Evolutionary conservation across 768 basidiomycete species (phyloP).

Genomic region (Termitomyces sp.): DNA sequence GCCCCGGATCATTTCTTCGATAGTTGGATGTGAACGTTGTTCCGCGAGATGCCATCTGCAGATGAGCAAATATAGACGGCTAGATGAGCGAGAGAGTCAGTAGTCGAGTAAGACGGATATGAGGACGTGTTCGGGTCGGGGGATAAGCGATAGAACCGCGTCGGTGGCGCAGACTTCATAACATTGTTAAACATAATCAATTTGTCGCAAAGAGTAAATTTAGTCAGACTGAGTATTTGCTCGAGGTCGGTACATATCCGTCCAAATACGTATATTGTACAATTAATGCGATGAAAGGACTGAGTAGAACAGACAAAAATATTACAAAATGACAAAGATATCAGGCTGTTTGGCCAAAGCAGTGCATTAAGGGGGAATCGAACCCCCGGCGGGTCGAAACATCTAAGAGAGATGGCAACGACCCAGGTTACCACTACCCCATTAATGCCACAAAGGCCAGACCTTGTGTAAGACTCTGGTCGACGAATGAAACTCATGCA

Average conservation of each 20-base stretch:
- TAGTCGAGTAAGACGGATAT: neutral
- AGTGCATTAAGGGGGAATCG: slow-evolving; percentile 82
- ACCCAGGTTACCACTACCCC: slow-evolving; percentile 1
- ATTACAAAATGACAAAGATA: too few species aligned
- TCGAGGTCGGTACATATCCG: too few species aligned
- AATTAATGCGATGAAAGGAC: too few species aligned
- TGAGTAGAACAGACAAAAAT: too few species aligned
- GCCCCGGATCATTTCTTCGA: slow-evolving; percentile 1
- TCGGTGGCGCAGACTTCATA: neutral
- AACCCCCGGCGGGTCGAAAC: slow-evolving; percentile 80
- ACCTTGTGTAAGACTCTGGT: too few species aligned
- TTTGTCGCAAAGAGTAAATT: neutral
- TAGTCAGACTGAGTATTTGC: too few species aligned
- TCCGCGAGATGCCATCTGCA: neutral
- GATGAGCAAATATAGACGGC: neutral
- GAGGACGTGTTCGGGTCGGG: neutral
- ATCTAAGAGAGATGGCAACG: neutral
- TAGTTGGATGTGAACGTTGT: neutral
- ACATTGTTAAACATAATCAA: neutral
- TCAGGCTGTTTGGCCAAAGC: too few species aligned
- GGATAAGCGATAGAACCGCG: neutral
- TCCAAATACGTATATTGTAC: too few species aligned
- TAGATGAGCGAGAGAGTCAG: neutral
- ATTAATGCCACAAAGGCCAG: neutral
- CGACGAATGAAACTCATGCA: too few species aligned